Conservation (phyloP, 2,329 filamentous ascomycete species). For the Ophiocordyceps sinensis region DNA sequence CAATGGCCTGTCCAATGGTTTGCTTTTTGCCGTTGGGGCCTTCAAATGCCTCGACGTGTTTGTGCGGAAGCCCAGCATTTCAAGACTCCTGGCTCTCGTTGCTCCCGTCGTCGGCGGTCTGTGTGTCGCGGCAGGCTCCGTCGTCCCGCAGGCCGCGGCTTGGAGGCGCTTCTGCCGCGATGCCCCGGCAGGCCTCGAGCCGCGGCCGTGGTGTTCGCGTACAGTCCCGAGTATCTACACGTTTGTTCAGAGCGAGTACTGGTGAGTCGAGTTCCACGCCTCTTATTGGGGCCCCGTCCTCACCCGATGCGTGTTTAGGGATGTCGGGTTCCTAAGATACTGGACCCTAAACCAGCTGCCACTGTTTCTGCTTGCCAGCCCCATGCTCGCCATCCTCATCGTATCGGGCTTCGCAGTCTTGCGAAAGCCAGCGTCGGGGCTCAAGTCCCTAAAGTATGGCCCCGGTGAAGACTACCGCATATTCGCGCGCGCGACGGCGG, state of each 20-base stretch:
- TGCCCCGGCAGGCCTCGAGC: conserved; percentile 10
- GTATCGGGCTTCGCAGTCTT: conserved; percentile 38
- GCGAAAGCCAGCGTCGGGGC: conserved; percentile 7
- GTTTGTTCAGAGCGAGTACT: conserved; percentile 82
- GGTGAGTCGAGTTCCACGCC: conserved; percentile 40
- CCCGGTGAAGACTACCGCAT: conserved; percentile 7
- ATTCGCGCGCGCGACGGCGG: conserved; percentile 44
- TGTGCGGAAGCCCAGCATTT: conserved; percentile 12
- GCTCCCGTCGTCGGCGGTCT: conserved; percentile 52
- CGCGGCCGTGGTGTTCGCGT: conserved; percentile 60
- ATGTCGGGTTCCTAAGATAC: conserved; percentile 75
- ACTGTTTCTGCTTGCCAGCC: conserved; percentile 70
- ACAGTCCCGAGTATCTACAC: conserved; percentile 76
- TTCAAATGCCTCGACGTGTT: conserved; percentile 21
- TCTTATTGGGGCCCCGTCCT: neutral
- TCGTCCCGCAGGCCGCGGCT: conserved; percentile 60
- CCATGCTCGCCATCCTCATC: conserved; percentile 52
- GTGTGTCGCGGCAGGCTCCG: conserved; percentile 50
- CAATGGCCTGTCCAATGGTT: conserved; percentile 74
- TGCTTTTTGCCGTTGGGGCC: conserved; percentile 55
- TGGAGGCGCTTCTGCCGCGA: conserved; percentile 54
- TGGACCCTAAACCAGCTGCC: conserved; percentile 82
- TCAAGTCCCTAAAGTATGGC: conserved; percentile 1
- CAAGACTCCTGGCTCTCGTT: conserved; percentile 35
- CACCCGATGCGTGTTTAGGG: conserved; percentile 38